Evolutionary conservation across 2,329 filamentous ascomycete genomes (phyloP), one percentile per base, ranked within the genome.

Genomic region (Cladophialophora yegresii): DNA sequence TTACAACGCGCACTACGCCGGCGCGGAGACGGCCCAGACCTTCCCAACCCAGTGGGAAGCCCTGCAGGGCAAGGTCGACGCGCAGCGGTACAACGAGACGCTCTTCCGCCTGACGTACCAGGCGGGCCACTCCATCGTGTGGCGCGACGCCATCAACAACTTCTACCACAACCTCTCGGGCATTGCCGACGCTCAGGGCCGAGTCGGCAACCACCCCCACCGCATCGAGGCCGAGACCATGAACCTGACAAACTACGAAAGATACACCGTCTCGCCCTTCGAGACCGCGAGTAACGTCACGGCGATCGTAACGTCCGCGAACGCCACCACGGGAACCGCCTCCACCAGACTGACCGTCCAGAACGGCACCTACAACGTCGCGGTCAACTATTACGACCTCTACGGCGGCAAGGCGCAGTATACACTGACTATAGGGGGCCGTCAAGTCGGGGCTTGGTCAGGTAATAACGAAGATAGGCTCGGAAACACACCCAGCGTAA

Each of bases 221-320:
- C 83, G 88, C n/a, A 83, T 91, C 53, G 88, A 90, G 77, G 87
- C 87, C 1, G 88, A 90, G 75, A 77, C 76, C 59, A 89, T 91
- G 87, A 69, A 75, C 0, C 77, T 90, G 1, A 76, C 80, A 6
- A 85, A 85, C 0, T 91, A 90, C 75, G 74, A 79, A 59, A 66
- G 77, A 0, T 82, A 84, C 23, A 67, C 71, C 1, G 85, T 89
- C 0, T 79, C 72, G 8, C 88, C 88, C 0, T 84, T 84, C 60
- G 84, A 89, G 67, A 79, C 83, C 0, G 87, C 87, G 0, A 87
- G 85, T 0, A 81, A 82, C 1, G 77, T 75, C 51, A 81, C 74
- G 4, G 83, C 83, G 8, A 82, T 89, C 55, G 82, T 88, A 51
- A 87, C 85, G 0, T 74, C 73, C 1, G 77, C 78, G 9, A 87